These are phyloP conservation scores for Nakazawaea wickerhamii DNA, from an alignment of 805 yeast genomes.

Conservation along the genomic window DNA sequence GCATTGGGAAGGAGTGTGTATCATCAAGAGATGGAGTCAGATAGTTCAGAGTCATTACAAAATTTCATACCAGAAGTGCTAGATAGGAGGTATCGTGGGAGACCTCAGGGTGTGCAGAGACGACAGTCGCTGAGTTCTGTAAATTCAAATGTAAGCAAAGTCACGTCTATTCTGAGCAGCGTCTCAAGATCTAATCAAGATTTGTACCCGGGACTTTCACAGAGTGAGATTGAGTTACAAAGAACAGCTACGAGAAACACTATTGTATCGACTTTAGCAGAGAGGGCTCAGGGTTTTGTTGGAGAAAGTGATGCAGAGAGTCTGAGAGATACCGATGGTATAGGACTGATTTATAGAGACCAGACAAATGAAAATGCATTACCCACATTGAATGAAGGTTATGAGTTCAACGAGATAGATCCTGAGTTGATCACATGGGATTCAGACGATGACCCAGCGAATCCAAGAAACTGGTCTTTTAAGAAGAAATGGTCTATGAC, in stretches of 20 bases:
- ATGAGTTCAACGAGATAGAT: slow-evolving; percentile 48
- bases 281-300: slow-evolving; percentile 21
- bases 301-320: slow-evolving; percentile 4
- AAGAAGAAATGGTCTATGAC: slow-evolving; percentile 38
- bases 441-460: slow-evolving; percentile 51
- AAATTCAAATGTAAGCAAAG: neutral
- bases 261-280: slow-evolving; percentile 32
- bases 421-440: slow-evolving; percentile 70
- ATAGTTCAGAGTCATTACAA: slow-evolving; percentile 1
- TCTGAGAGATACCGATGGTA: neutral
- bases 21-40: neutral
- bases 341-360: neutral
- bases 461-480: slow-evolving; percentile 60
- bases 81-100: neutral
- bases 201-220: slow-evolving; percentile 23
- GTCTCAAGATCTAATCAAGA: slow-evolving; percentile 8
- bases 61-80: neutral
- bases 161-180: neutral
- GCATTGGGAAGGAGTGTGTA: no score
- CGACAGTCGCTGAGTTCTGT: neutral
- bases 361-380: slow-evolving; percentile 16
- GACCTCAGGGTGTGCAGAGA: neutral
- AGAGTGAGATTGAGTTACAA: slow-evolving; percentile 31
- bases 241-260: slow-evolving; percentile 41
- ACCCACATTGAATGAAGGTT: slow-evolving; percentile 38